Evolutionary conservation across 176 grass and related monocot species (phyloP).

Genomic region (Zoysia japonica): DNA sequence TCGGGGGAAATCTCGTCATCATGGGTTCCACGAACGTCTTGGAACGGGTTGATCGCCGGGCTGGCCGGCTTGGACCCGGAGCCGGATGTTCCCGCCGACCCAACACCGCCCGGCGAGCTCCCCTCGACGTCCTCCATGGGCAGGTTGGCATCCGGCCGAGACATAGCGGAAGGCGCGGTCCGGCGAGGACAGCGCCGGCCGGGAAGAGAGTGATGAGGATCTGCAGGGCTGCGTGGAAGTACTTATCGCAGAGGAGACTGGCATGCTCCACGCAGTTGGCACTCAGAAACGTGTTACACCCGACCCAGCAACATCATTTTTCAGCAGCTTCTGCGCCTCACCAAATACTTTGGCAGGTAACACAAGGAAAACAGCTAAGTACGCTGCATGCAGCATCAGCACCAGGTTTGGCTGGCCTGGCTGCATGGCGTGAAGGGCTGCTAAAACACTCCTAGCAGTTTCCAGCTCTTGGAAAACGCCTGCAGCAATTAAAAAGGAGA

Average conservation of each 20-base stretch:
- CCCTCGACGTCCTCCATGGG: not conserved
- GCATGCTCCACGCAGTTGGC: not conserved
- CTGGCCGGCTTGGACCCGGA: not conserved
- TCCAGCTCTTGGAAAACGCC: too few relatives aligned
- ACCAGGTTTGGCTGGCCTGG: not conserved
- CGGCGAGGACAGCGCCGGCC: not conserved
- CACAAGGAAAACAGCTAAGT: not conserved
- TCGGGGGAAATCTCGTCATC: too few relatives aligned
- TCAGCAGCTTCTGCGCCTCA: slow-evolving; percentile 3
- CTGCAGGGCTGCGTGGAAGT: not conserved
- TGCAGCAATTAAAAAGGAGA: too few relatives aligned
- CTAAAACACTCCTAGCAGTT: too few relatives aligned
- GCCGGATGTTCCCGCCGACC: not conserved
- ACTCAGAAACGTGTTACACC: not conserved
- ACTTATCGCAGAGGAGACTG: not conserved
- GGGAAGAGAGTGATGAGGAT: not conserved
- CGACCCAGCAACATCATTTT: not conserved
- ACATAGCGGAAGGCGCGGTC: not conserved
- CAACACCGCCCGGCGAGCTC: not conserved
- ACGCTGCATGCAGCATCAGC: not conserved
- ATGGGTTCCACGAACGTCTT: too few relatives aligned
- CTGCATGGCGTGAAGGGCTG: too few relatives aligned
- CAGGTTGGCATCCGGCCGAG: not conserved
- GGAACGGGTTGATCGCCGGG: not conserved
- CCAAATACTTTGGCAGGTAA: slow-evolving; percentile 9